Evolutionary conservation across 2,329 filamentous ascomycete genomes (phyloP).

Genomic region (Hypoxylon sp.): DNA sequence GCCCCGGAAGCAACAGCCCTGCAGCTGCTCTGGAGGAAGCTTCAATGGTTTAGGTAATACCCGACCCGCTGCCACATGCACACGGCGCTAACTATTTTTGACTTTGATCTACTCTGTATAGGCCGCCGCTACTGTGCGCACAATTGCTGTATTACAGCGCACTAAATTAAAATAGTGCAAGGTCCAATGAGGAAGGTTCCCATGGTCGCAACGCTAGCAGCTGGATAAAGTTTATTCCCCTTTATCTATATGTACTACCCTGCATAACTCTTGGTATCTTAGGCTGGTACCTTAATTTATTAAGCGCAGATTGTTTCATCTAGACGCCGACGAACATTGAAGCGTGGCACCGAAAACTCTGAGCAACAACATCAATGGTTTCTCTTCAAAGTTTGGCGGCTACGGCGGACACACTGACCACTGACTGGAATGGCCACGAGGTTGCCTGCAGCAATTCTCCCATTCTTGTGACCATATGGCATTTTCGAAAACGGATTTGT

Average conservation of each 20-base stretch:
- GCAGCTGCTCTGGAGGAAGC: too few relatives aligned
- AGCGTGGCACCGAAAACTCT: conserved; percentile 24
- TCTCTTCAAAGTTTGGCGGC: conserved; percentile 13
- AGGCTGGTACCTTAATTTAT: conserved; percentile 41
- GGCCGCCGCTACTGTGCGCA: conserved; percentile 2
- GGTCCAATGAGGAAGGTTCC: conserved; percentile 5
- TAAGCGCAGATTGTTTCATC: conserved; percentile 42
- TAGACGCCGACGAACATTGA: conserved; percentile 32
- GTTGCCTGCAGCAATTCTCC: conserved; percentile 20
- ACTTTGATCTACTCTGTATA: conserved; percentile 15
- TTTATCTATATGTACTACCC: neutral
- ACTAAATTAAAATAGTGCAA: conserved; percentile 6
- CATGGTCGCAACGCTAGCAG: conserved; percentile 9
- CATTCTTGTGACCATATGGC: conserved; percentile 35
- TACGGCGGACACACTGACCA: too few relatives aligned
- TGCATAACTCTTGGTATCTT: conserved; percentile 36
- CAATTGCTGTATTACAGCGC: neutral
- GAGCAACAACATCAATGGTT: conserved; percentile 12
- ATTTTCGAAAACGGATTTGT: conserved; percentile 20
- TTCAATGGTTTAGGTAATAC: conserved; percentile 39
- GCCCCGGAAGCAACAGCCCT: conserved; percentile 26
- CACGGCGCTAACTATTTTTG: conserved; percentile 32
- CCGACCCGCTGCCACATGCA: conserved; percentile 18
- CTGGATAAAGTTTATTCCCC: conserved; percentile 38
- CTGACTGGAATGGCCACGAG: conserved; percentile 28